Evolutionary conservation across 2,329 filamentous ascomycete genomes (phyloP).

Genomic region (Pyricularia sp.): DNA sequence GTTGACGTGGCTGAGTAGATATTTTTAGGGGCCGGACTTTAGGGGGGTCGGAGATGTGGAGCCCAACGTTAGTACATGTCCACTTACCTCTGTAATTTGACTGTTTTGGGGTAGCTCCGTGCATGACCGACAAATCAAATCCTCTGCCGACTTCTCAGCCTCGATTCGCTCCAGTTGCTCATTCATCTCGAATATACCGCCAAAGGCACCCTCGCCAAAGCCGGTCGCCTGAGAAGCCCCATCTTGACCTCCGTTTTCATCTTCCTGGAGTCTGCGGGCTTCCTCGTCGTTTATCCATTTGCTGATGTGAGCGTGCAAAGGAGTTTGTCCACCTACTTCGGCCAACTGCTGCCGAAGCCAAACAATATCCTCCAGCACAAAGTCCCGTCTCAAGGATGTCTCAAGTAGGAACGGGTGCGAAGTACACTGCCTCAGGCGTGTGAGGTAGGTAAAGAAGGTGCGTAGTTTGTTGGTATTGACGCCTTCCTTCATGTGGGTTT

Average conservation of each 20-base stretch:
- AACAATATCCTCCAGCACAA: slow-evolving; percentile 5
- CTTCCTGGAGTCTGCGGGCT: not conserved
- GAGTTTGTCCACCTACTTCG: not conserved
- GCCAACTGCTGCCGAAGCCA: slow-evolving; percentile 3
- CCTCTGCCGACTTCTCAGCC: slow-evolving; percentile 1
- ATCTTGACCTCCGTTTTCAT: not conserved
- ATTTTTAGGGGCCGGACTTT: too few species aligned
- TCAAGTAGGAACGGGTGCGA: slow-evolving; percentile 9
- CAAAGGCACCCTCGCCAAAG: slow-evolving; percentile 4
- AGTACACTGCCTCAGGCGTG: slow-evolving; percentile 7
- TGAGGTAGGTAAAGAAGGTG: slow-evolving; percentile 4
- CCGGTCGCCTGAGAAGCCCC: not conserved
- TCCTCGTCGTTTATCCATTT: slow-evolving; percentile 5
- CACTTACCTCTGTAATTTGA: slow-evolving; percentile 1
- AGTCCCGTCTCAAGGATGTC: slow-evolving; percentile 4
- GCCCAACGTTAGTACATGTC: not conserved
- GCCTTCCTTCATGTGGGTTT: not conserved
- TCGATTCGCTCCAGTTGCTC: slow-evolving; percentile 1
- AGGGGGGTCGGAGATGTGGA: too few species aligned
- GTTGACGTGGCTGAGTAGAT: too few species aligned
- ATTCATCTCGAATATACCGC: slow-evolving; percentile 4
- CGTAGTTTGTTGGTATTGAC: not conserved
- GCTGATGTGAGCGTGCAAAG: slow-evolving; percentile 6
- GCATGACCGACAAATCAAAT: slow-evolving; percentile 4
- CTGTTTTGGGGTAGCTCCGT: not conserved